A percentile compares a stretch with the other conserved stretches of the same genome.
Conservation (phyloP, 163 green algal genomes). For the Scenedesmus sp. region DNA sequence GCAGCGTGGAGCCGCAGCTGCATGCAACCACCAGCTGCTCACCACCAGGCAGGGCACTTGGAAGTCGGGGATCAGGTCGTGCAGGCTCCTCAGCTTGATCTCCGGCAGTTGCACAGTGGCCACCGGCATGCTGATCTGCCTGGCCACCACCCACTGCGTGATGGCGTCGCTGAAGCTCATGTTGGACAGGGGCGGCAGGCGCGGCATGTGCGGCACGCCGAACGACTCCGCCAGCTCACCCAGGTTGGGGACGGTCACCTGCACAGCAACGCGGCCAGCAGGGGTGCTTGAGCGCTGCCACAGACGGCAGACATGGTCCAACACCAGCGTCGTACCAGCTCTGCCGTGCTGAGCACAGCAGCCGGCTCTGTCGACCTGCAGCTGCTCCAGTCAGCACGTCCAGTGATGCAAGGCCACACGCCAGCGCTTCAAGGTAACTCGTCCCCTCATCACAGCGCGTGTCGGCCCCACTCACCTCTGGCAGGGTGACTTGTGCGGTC, state of each 20-base stretch:
- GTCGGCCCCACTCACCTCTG: not conserved
- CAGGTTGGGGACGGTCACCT: constrained; percentile 30
- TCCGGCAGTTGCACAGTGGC: not conserved
- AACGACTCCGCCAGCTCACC: constrained; percentile 2
- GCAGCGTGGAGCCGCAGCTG: too few relatives aligned
- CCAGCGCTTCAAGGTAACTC: too few relatives aligned
- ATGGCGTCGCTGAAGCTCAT: constrained; percentile 25
- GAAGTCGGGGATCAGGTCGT: constrained; percentile 1
- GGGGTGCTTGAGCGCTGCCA: too few relatives aligned
- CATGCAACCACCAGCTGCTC: not conserved
- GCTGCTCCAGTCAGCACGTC: not conserved
- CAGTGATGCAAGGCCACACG: not conserved
- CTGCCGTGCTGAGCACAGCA: too few relatives aligned
- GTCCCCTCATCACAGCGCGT: not conserved
- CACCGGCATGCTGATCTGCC: constrained; percentile 1
- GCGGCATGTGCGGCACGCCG: constrained; percentile 22
- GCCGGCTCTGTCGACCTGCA: too few relatives aligned
- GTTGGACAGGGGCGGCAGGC: not conserved
- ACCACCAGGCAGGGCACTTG: not conserved
- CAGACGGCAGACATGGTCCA: too few relatives aligned
- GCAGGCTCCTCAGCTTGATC: not conserved
- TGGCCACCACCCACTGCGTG: constrained; percentile 23
- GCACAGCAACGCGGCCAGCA: not conserved
- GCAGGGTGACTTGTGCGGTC: not conserved
- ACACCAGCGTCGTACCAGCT: not conserved